Conservation (phyloP, 176 grass and related monocot genomes). For the Thinopyrum elongatum region DNA sequence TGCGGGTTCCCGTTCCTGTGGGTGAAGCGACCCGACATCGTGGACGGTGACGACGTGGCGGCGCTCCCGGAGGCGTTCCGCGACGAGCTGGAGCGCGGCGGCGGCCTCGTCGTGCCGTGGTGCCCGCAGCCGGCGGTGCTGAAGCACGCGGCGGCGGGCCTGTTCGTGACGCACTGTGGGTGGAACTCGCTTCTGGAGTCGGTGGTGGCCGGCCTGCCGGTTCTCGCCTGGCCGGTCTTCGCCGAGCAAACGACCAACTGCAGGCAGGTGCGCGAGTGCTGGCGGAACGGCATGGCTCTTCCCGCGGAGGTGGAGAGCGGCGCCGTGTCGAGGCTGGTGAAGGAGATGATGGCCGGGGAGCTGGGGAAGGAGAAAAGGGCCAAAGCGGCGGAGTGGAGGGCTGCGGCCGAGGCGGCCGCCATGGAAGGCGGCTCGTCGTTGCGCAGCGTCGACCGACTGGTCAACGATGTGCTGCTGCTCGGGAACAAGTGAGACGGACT, state of each 20-base stretch:
- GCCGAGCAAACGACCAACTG: slow-evolving; percentile 46
- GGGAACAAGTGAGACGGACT: background rate
- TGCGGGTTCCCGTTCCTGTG: slow-evolving; percentile 41
- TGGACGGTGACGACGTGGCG: background rate
- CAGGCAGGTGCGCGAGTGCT: slow-evolving; percentile 26
- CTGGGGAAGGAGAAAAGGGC: slow-evolving; percentile 31
- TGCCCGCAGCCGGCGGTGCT: slow-evolving; percentile 38
- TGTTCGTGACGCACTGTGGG: slow-evolving; percentile 63
- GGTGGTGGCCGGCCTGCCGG: slow-evolving; percentile 1
- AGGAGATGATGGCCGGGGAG: slow-evolving; percentile 40
- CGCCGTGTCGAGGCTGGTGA: slow-evolving; percentile 14
- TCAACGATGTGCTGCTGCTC: background rate
- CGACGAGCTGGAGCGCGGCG: slow-evolving; percentile 14
- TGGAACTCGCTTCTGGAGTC: slow-evolving; percentile 68
- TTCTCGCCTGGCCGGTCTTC: slow-evolving; percentile 35
- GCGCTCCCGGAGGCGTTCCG: background rate
- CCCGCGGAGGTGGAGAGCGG: slow-evolving; percentile 10
- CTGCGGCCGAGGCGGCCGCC: background rate
- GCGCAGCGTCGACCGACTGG: background rate
- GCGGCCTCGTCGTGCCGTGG: slow-evolving; percentile 42
- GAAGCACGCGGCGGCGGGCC: slow-evolving; percentile 30
- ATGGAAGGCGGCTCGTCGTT: background rate
- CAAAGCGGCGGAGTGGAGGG: slow-evolving; percentile 29
- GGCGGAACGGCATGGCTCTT: slow-evolving; percentile 34
- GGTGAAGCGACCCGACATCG: slow-evolving; percentile 30